These are phyloP conservation scores for Aechmea fasciata DNA, from an alignment of 176 grass and related monocot genomes.

Conservation along the genomic window DNA sequence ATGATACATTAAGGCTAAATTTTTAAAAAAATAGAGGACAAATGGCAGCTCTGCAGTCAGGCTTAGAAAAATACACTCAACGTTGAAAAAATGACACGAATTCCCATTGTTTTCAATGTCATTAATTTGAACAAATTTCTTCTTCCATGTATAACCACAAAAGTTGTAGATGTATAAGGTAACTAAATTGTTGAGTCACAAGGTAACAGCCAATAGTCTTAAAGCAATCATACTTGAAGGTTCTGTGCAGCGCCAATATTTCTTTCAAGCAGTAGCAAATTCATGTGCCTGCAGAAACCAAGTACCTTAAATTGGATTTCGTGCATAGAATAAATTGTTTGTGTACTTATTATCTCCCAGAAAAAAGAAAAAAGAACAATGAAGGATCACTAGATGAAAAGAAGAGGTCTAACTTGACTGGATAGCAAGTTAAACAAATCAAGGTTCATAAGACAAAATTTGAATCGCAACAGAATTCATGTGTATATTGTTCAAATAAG, in stretches of 20 bases:
- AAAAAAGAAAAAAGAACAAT: too few relatives aligned
- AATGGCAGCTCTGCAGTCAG: too few relatives aligned
- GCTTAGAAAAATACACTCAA: too few relatives aligned
- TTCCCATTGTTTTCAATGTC: neutral
- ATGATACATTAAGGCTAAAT: too few relatives aligned
- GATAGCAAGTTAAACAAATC: too few relatives aligned
- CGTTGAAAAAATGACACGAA: too few relatives aligned
- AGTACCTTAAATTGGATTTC: conserved; percentile 6
- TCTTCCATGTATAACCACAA: conserved; percentile 7
- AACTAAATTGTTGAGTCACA: conserved; percentile 23
- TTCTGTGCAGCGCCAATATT: conserved; percentile 44
- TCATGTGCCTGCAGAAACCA: conserved; percentile 85
- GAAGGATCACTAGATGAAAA: too few relatives aligned
- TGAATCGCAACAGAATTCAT: too few relatives aligned
- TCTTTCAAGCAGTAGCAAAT: conserved; percentile 66
- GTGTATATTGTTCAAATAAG: too few relatives aligned
- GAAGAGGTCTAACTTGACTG: too few relatives aligned
- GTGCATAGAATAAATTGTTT: neutral
- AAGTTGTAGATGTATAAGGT: conserved; percentile 20
- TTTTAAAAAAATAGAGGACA: too few relatives aligned
- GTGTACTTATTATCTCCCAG: neutral
- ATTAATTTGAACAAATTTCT: conserved; percentile 2
- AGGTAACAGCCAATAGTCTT: conserved; percentile 16
- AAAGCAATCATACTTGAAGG: conserved; percentile 43
- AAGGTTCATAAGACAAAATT: too few relatives aligned